These are phyloP conservation scores for Rhynchospora tenuis DNA, from an alignment of 176 grass and related monocot species.

Conservation along the genomic window DNA sequence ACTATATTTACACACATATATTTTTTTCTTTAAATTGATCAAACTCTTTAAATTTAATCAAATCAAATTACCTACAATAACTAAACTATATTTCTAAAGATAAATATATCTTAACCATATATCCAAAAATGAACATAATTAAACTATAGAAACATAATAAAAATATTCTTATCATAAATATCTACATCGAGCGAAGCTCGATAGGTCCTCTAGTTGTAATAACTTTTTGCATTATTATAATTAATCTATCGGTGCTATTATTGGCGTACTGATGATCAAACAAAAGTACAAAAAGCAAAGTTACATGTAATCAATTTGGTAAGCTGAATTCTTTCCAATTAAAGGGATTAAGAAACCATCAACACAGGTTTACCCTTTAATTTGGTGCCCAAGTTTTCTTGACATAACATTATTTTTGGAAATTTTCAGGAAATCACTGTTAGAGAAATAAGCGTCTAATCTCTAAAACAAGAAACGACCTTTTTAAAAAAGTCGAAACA, in stretches of 20 bases:
- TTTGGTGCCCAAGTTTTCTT: background rate
- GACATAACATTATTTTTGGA: background rate
- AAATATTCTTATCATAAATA: too few relatives aligned
- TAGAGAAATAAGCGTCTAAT: background rate
- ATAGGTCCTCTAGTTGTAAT: too few relatives aligned
- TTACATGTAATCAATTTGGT: background rate
- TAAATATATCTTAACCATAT: too few relatives aligned
- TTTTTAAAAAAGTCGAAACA: background rate
- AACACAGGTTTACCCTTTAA: too few relatives aligned
- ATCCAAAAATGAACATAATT: too few relatives aligned
- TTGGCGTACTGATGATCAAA: background rate
- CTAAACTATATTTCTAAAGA: too few relatives aligned
- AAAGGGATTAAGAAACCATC: background rate
- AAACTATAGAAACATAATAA: too few relatives aligned
- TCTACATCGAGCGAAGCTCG: too few relatives aligned
- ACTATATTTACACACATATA: too few relatives aligned
- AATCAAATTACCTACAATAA: too few relatives aligned
- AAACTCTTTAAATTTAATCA: too few relatives aligned
- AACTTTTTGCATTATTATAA: background rate
- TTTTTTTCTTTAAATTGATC: too few relatives aligned
- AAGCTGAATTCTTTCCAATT: background rate
- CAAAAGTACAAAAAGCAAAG: background rate
- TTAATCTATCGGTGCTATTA: background rate
- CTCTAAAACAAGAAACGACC: background rate
- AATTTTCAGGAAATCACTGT: background rate